A percentile compares a stretch with the other conserved stretches of the same genome.
Conservation (phyloP, 2,329 filamentous ascomycete species). For the Penicillium palitans region DNA sequence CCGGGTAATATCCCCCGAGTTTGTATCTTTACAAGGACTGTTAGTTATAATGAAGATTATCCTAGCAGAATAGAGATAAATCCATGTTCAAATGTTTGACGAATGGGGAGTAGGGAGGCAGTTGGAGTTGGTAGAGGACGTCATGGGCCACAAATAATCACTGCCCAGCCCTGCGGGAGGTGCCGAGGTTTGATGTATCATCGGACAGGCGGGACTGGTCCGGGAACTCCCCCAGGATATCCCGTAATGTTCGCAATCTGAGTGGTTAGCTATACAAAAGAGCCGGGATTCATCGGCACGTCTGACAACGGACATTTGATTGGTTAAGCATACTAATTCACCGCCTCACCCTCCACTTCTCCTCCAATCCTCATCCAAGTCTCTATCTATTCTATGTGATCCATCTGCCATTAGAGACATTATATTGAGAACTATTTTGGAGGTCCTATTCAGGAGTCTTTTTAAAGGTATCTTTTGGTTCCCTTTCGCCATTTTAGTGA, state of each 20-base stretch:
- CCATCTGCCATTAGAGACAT: neutral
- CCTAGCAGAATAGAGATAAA: neutral
- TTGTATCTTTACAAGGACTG: neutral
- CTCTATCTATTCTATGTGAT: too few relatives aligned
- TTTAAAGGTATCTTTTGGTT: neutral
- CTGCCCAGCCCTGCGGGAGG: neutral
- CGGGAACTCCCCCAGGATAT: neutral
- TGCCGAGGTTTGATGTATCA: neutral
- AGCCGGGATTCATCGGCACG: neutral
- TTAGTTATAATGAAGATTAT: neutral
- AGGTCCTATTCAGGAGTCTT: neutral
- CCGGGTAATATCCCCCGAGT: conserved; percentile 49
- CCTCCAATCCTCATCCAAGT: too few relatives aligned
- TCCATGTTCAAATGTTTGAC: neutral
- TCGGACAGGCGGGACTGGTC: neutral
- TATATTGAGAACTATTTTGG: neutral
- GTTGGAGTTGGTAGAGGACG: neutral
- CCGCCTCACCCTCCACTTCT: neutral
- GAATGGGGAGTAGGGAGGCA: neutral
- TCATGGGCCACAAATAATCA: neutral
- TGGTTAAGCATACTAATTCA: neutral
- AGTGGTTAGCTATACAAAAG: neutral
- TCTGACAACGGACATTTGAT: neutral
- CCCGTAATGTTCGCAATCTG: neutral
- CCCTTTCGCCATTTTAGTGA: neutral